These are phyloP conservation scores for Globisporangium echinulatum DNA, from an alignment of 352 stramenopile genomes.

Conservation along the genomic window DNA sequence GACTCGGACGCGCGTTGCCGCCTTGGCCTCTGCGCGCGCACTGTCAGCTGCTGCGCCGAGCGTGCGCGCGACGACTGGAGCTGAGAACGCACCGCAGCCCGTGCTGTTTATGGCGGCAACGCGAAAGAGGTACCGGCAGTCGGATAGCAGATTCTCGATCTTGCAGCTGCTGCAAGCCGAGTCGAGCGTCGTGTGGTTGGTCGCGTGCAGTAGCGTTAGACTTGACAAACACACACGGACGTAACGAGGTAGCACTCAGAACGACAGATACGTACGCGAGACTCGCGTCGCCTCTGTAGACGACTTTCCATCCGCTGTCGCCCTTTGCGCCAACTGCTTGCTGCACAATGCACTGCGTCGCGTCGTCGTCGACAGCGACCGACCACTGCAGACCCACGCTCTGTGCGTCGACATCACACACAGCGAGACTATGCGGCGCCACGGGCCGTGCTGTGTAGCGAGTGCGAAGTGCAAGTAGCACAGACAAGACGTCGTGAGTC, in stretches of 20 bases:
- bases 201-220: no score
- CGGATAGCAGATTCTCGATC: constrained; percentile 13
- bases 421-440: constrained; percentile 6
- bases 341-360: constrained; percentile 18
- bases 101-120: constrained; percentile 9
- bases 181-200: no score
- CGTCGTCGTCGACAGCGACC: background rate
- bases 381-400: constrained; percentile 7
- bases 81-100: constrained; percentile 16
- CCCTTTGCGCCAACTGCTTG: constrained; percentile 13
- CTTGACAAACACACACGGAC: background rate
- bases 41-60: background rate
- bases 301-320: constrained; percentile 19
- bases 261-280: constrained; percentile 5
- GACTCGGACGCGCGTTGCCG: background rate
- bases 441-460: constrained; percentile 10
- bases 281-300: constrained; percentile 15
- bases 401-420: background rate
- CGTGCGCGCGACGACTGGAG: constrained; percentile 6
- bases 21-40: constrained; percentile 3
- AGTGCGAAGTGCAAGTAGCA: no score
- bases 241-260: background rate
- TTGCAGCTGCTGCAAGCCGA: constrained; percentile 5
- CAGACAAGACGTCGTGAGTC: no score
- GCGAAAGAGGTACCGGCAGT: constrained; percentile 24